Evolutionary conservation across 768 basidiomycete genomes (phyloP), one percentile per base, ranked within the genome.

Genomic region (Phanerochaete carnosa): DNA sequence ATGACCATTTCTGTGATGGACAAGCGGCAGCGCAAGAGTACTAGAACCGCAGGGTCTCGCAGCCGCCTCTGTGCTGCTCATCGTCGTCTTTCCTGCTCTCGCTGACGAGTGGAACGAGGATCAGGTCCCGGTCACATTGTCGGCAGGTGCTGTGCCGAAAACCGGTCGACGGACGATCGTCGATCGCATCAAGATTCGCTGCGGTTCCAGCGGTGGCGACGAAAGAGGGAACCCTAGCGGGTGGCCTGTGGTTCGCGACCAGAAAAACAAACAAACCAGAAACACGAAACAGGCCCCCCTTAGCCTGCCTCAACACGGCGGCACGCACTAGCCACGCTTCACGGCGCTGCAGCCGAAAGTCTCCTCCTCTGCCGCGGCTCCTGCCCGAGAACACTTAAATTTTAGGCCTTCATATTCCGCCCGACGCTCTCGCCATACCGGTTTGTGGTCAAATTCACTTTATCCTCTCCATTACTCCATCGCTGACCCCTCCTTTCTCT

Each of bases 391-490:
- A 33, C 47, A 52, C 50, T 43, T 60, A 60, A 60, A 60, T 60
- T 60, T 60, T 60, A 19, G 51, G 9, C 47, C 51, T 52, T 52
- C 35, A 45, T 53, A 53, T 60, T 54, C 32, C 51, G 30, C n/a
- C 57, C 51, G 28, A 43, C 43, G 37, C 35, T 19, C 54, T 51
- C 47, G 59, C 59, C 25, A 53, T 29, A 54, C 52, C 37, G 59
- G 59, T 60, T 54, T 54, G 59, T 54, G 37, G 59, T 49, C 43
- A 58, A 29, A 29, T 58, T 62, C 55, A 49, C 56, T 61, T 61
- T 57, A 45, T 57, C 30, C 26, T 29, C 32, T 11, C 58, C 54
- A 61, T 61, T 61, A 55, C 61, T 62, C 53, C 61, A 53, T 62
- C 61, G 45, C 61, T 62, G 55, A 62, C 61, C 39, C 55, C 61